Base-by-base conservation (phyloP, 2,329 filamentous ascomycete genomes). In the Arthrobotrys iridis region DNA sequence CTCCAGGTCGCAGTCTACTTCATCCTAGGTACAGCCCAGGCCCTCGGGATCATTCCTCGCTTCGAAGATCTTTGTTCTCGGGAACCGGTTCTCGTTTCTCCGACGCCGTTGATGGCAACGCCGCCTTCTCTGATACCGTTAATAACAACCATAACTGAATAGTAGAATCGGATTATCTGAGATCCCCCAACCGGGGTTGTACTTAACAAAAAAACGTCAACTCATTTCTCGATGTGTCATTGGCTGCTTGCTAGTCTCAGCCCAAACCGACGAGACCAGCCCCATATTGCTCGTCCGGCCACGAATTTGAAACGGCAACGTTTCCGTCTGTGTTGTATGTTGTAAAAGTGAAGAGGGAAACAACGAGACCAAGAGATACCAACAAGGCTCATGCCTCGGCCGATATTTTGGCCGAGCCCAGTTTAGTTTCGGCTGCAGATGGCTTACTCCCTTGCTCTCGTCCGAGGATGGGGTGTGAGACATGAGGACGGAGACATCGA, bases 41-140 rank as follows among this genome's bases (percentile, higher is more conserved):
- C 37, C 1, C n/a, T 20, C 6, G 30, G 15, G 50, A 46, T 10
- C 18, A 50, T 2, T 48, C 45, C 7, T 20, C 30, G n/a, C 41
- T 28, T 10, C 41, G 63, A 28, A 22, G 48, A 15, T 70, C 65
- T 13, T 30, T 33, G 45, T 70, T 70, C n/a, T 62, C 55, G 4
- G 50, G 28, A 1, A n/a, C 43, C 2, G 18, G 35, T 5, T 70
- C 65, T 13, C 33, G 65, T 1, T 62, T 62, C 28, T 60, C 64
- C 5, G 52, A 68, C 20, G 30, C 18, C 30, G 13, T 52, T 40
- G n/a, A 37, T 11, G n/a, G n/a, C n/a, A n/a, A n/a, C n/a, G n/a
- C n/a, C n/a, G n/a, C n/a, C n/a, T n/a, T n/a, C n/a, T n/a, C n/a
- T n/a, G n/a, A n/a, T n/a, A n/a, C n/a, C n/a, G n/a, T n/a, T n/a